Conservation (phyloP, 768 basidiomycete species). For the Gymnopilus dilepis region DNA sequence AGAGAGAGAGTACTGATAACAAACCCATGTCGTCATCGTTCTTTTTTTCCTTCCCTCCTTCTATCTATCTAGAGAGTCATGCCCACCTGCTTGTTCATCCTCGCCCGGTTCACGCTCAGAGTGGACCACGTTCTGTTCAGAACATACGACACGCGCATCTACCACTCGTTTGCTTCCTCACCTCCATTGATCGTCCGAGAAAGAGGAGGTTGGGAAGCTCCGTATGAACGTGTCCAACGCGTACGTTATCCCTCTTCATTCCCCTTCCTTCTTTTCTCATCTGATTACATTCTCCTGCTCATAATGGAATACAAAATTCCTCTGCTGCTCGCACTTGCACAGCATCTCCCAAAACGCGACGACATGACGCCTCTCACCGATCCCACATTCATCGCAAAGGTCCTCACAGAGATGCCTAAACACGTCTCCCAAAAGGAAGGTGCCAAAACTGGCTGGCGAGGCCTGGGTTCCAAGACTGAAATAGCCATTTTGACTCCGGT, state of each 20-base stretch:
- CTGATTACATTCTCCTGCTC: constrained; percentile 1
- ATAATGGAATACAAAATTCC: background rate
- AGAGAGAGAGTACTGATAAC: background rate
- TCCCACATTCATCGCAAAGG: constrained; percentile 78
- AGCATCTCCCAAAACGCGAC: constrained; percentile 74
- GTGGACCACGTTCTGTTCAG: constrained; percentile 96
- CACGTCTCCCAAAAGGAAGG: constrained; percentile 63
- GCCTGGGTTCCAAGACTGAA: constrained; percentile 70
- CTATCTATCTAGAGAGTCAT: constrained; percentile 81
- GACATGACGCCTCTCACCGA: constrained; percentile 92
- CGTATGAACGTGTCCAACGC: constrained; percentile 79
- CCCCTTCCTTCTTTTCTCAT: constrained; percentile 1
- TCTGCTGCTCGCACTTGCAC: background rate
- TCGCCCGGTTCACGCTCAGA: constrained; percentile 89
- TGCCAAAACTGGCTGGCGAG: constrained; percentile 85
- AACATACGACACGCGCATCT: constrained; percentile 86
- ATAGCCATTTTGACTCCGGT: constrained; percentile 43
- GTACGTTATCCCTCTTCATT: constrained; percentile 45
- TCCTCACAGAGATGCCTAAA: constrained; percentile 65
- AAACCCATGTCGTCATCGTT: background rate
- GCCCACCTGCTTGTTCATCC: constrained; percentile 92
- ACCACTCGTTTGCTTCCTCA: constrained; percentile 76
- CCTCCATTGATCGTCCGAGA: constrained; percentile 78
- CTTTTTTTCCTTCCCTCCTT: constrained; percentile 15
- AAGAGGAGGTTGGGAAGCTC: constrained; percentile 88